Conservation (phyloP, 352 stramenopile genomes). For the Phytophthora boehmeriae region DNA sequence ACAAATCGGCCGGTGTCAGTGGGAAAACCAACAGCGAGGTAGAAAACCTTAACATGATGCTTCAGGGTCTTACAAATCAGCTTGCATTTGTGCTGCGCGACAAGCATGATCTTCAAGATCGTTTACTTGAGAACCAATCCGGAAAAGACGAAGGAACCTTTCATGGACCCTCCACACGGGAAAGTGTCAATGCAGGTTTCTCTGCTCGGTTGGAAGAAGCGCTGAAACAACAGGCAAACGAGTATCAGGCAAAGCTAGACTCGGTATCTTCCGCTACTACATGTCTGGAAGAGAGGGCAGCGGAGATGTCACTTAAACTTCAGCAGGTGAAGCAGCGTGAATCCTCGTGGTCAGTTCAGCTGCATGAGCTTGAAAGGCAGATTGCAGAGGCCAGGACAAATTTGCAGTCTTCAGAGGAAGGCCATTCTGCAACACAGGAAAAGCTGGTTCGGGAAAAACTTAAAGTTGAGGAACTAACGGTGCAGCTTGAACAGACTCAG, state of each 20-base stretch:
- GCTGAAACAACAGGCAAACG: constrained; percentile 48
- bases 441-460: constrained; percentile 40
- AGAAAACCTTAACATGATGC: constrained; percentile 73
- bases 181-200: constrained; percentile 30
- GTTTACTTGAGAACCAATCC: constrained; percentile 38
- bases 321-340: constrained; percentile 68
- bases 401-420: constrained; percentile 36
- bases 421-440: constrained; percentile 18
- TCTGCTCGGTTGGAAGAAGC: constrained; percentile 43
- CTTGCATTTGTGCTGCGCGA: constrained; percentile 70
- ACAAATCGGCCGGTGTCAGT: constrained; percentile 3
- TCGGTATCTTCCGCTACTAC: constrained; percentile 30
- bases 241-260: constrained; percentile 56
- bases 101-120: constrained; percentile 76
- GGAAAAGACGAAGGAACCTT: constrained; percentile 23
- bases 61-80: constrained; percentile 66
- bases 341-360: constrained; percentile 57
- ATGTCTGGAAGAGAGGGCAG: constrained; percentile 53
- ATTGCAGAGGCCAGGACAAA: constrained; percentile 31
- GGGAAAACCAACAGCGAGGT: constrained; percentile 38
- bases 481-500: constrained; percentile 29
- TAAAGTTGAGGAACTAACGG: constrained; percentile 24
- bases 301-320: constrained; percentile 52
- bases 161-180: constrained; percentile 18
- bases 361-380: constrained; percentile 41